Percentiles rank a stretch among this genome's conserved stretches.
phyloP scores from a whole-genome alignment of 176 grass and related monocot species.

The Bonia amplexicaulis region DNA sequence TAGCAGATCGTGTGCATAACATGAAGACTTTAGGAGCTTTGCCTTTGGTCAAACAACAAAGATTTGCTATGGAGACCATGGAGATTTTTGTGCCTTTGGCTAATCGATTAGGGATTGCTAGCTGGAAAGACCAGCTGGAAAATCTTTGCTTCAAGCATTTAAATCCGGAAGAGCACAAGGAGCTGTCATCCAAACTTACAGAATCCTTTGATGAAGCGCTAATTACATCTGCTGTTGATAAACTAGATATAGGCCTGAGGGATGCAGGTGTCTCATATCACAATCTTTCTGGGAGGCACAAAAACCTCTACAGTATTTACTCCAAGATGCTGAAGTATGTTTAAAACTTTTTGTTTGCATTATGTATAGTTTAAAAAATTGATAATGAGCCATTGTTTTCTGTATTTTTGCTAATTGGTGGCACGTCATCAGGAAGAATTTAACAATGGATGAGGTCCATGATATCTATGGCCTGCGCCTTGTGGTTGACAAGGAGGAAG shows the following conservation, averaged over 20 bases:
- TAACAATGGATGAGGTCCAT: constrained; percentile 57
- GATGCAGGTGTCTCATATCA: constrained; percentile 54
- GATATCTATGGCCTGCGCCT: constrained; percentile 59
- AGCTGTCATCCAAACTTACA: constrained; percentile 53
- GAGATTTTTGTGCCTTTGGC: constrained; percentile 72
- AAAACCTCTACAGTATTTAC: constrained; percentile 50
- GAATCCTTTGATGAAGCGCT: constrained; percentile 58
- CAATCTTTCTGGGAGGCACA: constrained; percentile 64
- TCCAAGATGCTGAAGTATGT: constrained; percentile 73
- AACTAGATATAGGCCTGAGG: constrained; percentile 45
- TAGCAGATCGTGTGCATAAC: constrained; percentile 68
- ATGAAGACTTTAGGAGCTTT: constrained; percentile 64
- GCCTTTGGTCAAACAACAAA: constrained; percentile 42
- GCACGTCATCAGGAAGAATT: constrained; percentile 56
- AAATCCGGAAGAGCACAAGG: constrained; percentile 47
- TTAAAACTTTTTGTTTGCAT: background rate
- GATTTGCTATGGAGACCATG: constrained; percentile 57
- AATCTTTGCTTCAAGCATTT: constrained; percentile 60
- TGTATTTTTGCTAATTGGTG: constrained; percentile 12
- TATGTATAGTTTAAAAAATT: background rate
- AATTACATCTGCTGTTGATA: constrained; percentile 46
- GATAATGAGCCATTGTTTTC: background rate
- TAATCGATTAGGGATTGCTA: constrained; percentile 59
- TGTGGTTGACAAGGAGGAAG: constrained; percentile 41
- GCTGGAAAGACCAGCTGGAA: constrained; percentile 63